These are phyloP conservation scores for Candida mattraensis DNA, from an alignment of 805 yeast genomes.

Conservation along the genomic window DNA sequence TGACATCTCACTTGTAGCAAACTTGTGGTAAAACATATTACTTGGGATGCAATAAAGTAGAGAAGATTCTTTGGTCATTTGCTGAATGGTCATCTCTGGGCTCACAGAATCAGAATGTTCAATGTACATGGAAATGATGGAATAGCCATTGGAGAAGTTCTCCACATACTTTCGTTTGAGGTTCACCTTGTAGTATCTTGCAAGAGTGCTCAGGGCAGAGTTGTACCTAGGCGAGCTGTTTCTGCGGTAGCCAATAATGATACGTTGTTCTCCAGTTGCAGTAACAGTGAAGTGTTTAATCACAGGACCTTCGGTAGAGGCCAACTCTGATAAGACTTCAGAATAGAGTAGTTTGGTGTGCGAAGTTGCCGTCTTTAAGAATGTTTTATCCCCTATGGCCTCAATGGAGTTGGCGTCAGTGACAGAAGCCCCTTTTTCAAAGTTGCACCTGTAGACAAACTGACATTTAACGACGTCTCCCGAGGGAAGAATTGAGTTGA, in stretches of 20 bases:
- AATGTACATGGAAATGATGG: constrained; percentile 84
- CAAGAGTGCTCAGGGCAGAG: constrained; percentile 81
- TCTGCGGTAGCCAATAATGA: constrained; percentile 85
- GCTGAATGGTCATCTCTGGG: constrained; percentile 77
- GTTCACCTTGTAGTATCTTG: constrained; percentile 82
- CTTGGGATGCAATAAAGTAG: constrained; percentile 88
- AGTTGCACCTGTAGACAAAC: constrained; percentile 78
- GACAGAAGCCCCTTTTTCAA: constrained; percentile 33
- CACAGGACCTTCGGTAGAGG: constrained; percentile 83
- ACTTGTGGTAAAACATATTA: constrained; percentile 72
- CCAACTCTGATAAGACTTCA: constrained; percentile 67
- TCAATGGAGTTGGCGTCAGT: constrained; percentile 48
- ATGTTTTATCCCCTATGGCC: constrained; percentile 74
- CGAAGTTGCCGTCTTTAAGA: constrained; percentile 70
- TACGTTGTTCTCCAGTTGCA: constrained; percentile 78
- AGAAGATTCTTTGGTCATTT: constrained; percentile 92
- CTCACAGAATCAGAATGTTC: constrained; percentile 53
- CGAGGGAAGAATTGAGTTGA: constrained; percentile 60
- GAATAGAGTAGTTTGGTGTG: constrained; percentile 80
- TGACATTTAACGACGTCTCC: constrained; percentile 58
- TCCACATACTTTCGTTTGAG: constrained; percentile 91
- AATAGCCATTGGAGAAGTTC: constrained; percentile 85
- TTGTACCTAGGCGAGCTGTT: constrained; percentile 83
- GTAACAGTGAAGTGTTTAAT: constrained; percentile 83
- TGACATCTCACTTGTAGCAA: constrained; percentile 74